phyloP scores from a whole-genome alignment of 164 flowering plant species.

The Vitis rotundifolia region DNA sequence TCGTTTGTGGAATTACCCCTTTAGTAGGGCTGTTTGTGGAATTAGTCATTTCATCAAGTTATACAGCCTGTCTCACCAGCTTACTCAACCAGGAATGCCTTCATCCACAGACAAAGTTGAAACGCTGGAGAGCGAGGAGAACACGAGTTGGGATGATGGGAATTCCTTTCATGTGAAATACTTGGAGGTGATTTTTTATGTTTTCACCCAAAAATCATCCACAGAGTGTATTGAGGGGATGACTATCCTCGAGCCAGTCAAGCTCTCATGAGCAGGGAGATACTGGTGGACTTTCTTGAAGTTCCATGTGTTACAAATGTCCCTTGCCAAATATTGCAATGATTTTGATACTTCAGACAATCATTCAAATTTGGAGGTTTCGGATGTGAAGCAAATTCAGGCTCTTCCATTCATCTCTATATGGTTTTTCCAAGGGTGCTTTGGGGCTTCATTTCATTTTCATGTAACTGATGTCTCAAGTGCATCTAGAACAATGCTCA shows the following conservation, averaged over 20 bases:
- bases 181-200: slow-evolving; percentile 17
- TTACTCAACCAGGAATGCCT: slow-evolving; percentile 20
- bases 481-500: no score
- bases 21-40: no score
- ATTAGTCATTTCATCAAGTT: slow-evolving; percentile 18
- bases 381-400: no score
- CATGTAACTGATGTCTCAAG: no score
- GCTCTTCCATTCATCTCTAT: no score
- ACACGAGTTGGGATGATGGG: slow-evolving; percentile 24
- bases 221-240: neutral
- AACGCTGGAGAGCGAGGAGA: slow-evolving; percentile 10
- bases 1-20: no score
- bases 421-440: slow-evolving; percentile 27
- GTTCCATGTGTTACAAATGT: slow-evolving; percentile 18
- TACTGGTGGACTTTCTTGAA: slow-evolving; percentile 25
- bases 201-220: slow-evolving; percentile 15
- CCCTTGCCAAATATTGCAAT: slow-evolving; percentile 18
- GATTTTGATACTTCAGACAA: slow-evolving; percentile 8
- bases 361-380: slow-evolving; percentile 19
- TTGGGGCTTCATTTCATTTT: slow-evolving; percentile 18
- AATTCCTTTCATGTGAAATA: slow-evolving; percentile 26
- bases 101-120: slow-evolving; percentile 15
- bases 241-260: slow-evolving; percentile 22
- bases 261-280: slow-evolving; percentile 20
- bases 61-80: slow-evolving; percentile 32